A percentile compares a stretch with the other conserved stretches of the same genome.
Evolutionary conservation across 164 flowering plant species (phyloP).

Genomic region (Cinnamomum micranthum): DNA sequence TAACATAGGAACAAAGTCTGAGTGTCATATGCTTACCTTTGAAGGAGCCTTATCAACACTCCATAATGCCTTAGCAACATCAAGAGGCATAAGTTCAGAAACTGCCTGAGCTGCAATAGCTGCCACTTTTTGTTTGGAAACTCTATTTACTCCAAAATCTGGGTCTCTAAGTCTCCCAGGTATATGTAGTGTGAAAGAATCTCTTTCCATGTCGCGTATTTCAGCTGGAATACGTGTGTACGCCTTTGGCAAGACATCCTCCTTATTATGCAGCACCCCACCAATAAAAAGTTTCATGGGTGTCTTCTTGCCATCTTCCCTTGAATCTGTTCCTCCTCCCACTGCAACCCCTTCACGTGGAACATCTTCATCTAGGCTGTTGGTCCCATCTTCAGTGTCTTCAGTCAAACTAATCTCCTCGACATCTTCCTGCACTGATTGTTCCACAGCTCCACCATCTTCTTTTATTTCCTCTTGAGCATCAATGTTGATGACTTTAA

Average conservation of each 20-base stretch:
- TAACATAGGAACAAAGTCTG: too few relatives aligned
- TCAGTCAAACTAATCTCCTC: constrained; percentile 37
- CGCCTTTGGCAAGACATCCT: constrained; percentile 57
- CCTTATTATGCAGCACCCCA: constrained; percentile 75
- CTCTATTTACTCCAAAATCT: constrained; percentile 35
- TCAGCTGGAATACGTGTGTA: constrained; percentile 72
- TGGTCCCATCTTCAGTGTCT: constrained; percentile 43
- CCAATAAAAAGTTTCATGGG: constrained; percentile 76
- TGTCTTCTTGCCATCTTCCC: constrained; percentile 45
- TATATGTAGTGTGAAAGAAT: constrained; percentile 72
- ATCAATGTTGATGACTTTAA: constrained; percentile 68
- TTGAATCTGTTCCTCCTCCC: constrained; percentile 34
- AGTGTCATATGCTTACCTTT: constrained; percentile 39
- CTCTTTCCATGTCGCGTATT: constrained; percentile 58
- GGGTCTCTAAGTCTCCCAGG: constrained; percentile 46
- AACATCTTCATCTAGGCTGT: constrained; percentile 40
- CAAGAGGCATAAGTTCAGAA: constrained; percentile 91
- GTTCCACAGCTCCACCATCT: constrained; percentile 47
- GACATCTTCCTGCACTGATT: constrained; percentile 53
- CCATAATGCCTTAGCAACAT: constrained; percentile 86
- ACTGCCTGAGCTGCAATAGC: constrained; percentile 65
- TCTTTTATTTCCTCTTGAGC: constrained; percentile 47
- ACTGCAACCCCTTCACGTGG: constrained; percentile 44
- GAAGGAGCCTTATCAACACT: constrained; percentile 60
- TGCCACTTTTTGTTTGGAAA: constrained; percentile 52